These are phyloP conservation scores for Drosera capensis DNA, from an alignment of 148 eudicot genomes.

Conservation along the genomic window DNA sequence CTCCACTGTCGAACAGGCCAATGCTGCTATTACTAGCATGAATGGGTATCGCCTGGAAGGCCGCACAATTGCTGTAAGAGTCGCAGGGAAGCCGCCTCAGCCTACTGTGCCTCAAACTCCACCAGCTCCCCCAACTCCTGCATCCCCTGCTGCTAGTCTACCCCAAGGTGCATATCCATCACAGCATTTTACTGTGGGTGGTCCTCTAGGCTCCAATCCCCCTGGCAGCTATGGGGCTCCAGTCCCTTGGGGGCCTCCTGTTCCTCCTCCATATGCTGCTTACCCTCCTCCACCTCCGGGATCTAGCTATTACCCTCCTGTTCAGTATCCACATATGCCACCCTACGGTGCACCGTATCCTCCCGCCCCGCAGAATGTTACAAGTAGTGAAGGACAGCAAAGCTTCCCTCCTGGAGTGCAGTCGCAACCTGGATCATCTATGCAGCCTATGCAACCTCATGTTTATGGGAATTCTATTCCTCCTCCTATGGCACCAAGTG, in stretches of 20 bases:
- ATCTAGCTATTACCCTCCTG: slow-evolving; percentile 32
- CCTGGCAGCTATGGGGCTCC: slow-evolving; percentile 47
- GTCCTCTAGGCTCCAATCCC: slow-evolving; percentile 30
- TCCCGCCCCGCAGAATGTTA: slow-evolving; percentile 26
- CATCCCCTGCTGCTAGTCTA: slow-evolving; percentile 34
- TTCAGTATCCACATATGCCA: slow-evolving; percentile 35
- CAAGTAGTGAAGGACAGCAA: slow-evolving; percentile 37
- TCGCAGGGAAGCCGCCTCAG: slow-evolving; percentile 83
- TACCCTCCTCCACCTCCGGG: slow-evolving; percentile 70
- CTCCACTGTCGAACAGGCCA: slow-evolving; percentile 58
- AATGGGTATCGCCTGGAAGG: slow-evolving; percentile 69
- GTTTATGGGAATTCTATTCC: slow-evolving; percentile 28
- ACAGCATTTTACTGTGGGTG: slow-evolving; percentile 45
- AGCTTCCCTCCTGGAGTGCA: slow-evolving; percentile 50
- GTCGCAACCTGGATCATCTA: slow-evolving; percentile 31
- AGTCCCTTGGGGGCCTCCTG: slow-evolving; percentile 74
- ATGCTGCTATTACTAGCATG: slow-evolving; percentile 60
- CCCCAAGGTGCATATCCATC: slow-evolving; percentile 44
- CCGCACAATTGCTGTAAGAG: slow-evolving; percentile 70
- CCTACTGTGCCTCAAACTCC: slow-evolving; percentile 59
- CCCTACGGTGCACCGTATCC: slow-evolving; percentile 50
- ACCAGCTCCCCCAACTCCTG: slow-evolving; percentile 29
- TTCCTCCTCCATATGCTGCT: slow-evolving; percentile 37
- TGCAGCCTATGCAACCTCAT: slow-evolving; percentile 24
- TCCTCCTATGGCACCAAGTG: slow-evolving; percentile 23